Base-by-base conservation (phyloP, 352 stramenopile genomes). In the Phytophthora sansomeana region DNA sequence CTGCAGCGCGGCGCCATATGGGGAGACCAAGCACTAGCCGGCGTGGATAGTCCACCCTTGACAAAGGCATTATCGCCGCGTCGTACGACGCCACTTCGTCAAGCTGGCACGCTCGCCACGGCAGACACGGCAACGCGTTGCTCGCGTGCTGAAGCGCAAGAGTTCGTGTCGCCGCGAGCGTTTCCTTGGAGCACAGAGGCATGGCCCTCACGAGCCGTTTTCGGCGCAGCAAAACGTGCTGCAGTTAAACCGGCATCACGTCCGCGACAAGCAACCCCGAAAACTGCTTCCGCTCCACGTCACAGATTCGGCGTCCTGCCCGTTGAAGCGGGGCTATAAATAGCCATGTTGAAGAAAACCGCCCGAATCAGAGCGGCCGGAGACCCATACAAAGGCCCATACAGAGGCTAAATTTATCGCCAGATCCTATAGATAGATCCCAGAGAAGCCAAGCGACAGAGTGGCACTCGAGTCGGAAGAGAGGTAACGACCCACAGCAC, bases 401-500 rank as follows among this genome's bases (percentile, higher is more conserved):
- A 24, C 21, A 24, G 3, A 24, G 21, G 3, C 41, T 16, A 29
- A 16, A 47, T 29, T 26, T 47, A 47, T 47, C 41, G 41, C 41
- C 41, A 43, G 36, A 43, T 43, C 14, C 36, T 43, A 47, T 47
- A 28, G 17, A 47, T 47, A 47, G 41, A 47, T 47, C 35, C n/a
- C 35, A 24, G 21, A 24, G 36, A 42, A 42, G 36, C 36, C 16
- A 47, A 47, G 17, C 41, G 41, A 47, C 41, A 41, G 4, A 46
- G 41, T 47, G 7, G 19, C 41, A 47, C 41, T 16, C 17, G 7
- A 57, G 21, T 49, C 33, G 14, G 35, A 51, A 57, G 57, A 57
- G 47, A 54, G 58, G 35, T 71, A 75, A 71, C 67, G 66, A 69
- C 51, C 26, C 53, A 47, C 41, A n/a, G 42, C 67, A 75, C 48